Evolutionary conservation across 805 yeast genomes (phyloP).

Genomic region (Metschnikowia reukaufii): DNA sequence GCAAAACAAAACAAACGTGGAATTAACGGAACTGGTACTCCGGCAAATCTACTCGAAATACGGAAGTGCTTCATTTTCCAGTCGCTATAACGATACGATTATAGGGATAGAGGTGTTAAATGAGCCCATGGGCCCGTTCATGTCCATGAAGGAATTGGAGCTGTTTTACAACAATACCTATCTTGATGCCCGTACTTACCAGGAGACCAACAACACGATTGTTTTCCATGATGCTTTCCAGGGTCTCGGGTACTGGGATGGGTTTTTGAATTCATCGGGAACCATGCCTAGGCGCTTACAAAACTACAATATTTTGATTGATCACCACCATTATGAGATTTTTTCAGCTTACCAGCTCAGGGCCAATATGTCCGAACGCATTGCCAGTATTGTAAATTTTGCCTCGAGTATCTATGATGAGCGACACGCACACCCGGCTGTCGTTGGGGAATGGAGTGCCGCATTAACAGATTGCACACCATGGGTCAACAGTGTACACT

Average conservation of each 20-base stretch:
- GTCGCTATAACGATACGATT: constrained; percentile 14
- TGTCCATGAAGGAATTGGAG: constrained; percentile 21
- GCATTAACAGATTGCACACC: constrained; percentile 38
- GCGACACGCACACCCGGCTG: constrained; percentile 66
- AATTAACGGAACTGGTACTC: constrained; percentile 22
- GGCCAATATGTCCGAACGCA: constrained; percentile 31
- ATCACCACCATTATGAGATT: constrained; percentile 44
- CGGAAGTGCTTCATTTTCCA: constrained; percentile 13
- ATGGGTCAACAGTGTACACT: constrained; percentile 15
- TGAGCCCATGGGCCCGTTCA: constrained; percentile 17
- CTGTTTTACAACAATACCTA: constrained; percentile 33
- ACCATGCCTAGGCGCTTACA: constrained; percentile 19
- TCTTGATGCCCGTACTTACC: constrained; percentile 31
- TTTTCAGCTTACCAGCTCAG: constrained; percentile 29
- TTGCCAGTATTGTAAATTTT: constrained; percentile 31
- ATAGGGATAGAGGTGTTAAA: constrained; percentile 20
- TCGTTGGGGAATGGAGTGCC: constrained; percentile 86
- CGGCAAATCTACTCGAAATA: constrained; percentile 17
- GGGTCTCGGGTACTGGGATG: constrained; percentile 55
- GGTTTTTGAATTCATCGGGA: constrained; percentile 30
- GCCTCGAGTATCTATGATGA: constrained; percentile 25
- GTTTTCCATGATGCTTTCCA: constrained; percentile 69
- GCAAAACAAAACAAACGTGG: constrained; percentile 9
- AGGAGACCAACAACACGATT: constrained; percentile 40
- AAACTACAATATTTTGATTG: constrained; percentile 37